A percentile compares a stretch with the other conserved stretches of the same genome.
Evolutionary conservation across 169 alveolate species (phyloP).

Genomic region (Fabrea salina): DNA sequence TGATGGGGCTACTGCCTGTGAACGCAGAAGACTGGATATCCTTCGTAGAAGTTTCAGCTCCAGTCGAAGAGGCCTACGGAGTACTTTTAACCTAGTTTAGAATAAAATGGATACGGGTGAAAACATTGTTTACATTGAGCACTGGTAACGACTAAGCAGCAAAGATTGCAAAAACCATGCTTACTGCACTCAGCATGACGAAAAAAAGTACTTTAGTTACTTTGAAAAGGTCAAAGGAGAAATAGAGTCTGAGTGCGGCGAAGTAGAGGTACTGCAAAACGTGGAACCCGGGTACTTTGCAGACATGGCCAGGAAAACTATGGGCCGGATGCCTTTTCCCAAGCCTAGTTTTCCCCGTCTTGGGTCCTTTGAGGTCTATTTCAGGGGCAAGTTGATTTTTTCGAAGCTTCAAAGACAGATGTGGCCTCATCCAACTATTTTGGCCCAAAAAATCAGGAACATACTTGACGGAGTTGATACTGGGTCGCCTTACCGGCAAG

Average conservation of each 20-base stretch:
- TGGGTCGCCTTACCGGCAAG: not conserved
- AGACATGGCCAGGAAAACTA: not conserved
- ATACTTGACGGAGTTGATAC: not conserved
- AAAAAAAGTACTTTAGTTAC: not conserved
- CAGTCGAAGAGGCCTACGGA: constrained; percentile 10
- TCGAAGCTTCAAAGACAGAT: constrained; percentile 17
- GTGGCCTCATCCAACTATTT: constrained; percentile 21
- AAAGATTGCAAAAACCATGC: constrained; percentile 10
- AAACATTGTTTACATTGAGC: constrained; percentile 19
- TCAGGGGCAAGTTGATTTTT: constrained; percentile 15
- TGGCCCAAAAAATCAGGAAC: constrained; percentile 19
- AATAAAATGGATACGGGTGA: constrained; percentile 3
- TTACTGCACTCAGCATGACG: constrained; percentile 24
- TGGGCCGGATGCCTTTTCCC: not conserved
- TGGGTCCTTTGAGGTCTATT: constrained; percentile 37
- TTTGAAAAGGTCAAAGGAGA: not conserved
- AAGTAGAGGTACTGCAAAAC: not conserved
- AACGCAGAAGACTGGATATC: constrained; percentile 29
- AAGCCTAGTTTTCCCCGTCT: constrained; percentile 14
- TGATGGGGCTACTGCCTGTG: constrained; percentile 4
- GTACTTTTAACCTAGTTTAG: no score
- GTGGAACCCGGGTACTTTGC: no score
- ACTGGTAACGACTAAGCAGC: constrained; percentile 27
- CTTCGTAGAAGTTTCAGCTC: not conserved
- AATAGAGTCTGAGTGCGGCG: not conserved